Evolutionary conservation across 1,284 basidiomycete genomes (phyloP).

Genomic region (Irpex sp.): DNA sequence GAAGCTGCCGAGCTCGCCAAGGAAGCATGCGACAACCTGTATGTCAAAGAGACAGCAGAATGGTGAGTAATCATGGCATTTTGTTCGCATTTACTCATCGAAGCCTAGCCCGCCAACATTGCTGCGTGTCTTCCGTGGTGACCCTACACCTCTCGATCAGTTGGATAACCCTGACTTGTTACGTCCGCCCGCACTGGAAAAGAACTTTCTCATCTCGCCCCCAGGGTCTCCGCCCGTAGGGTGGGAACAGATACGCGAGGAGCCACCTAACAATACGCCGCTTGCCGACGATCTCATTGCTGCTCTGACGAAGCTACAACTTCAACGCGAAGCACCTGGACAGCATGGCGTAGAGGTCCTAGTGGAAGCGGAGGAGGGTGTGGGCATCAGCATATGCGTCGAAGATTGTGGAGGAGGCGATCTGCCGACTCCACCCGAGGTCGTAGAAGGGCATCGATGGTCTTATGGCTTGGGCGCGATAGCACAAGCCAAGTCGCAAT

Average conservation of each 20-base stretch:
- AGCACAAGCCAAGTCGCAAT: constrained; percentile 38
- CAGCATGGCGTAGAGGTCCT: constrained; percentile 44
- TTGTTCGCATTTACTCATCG: constrained; percentile 3
- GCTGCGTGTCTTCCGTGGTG: constrained; percentile 78
- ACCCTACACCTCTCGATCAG: constrained; percentile 59
- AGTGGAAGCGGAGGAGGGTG: constrained; percentile 58
- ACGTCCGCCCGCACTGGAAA: constrained; percentile 75
- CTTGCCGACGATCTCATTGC: constrained; percentile 88
- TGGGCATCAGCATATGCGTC: constrained; percentile 72
- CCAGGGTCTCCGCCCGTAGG: constrained; percentile 98
- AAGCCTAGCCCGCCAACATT: constrained; percentile 44
- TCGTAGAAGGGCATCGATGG: constrained; percentile 43
- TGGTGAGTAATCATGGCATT: constrained; percentile 38
- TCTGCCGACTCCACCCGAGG: constrained; percentile 24
- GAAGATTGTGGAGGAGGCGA: constrained; percentile 46
- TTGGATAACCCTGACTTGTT: constrained; percentile 59
- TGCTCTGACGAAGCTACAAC: constrained; percentile 65
- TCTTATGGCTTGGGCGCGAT: constrained; percentile 42
- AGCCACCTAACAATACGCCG: constrained; percentile 85
- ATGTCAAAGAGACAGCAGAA: constrained; percentile 46
- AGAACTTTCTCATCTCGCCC: constrained; percentile 97
- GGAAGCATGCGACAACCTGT: constrained; percentile 54
- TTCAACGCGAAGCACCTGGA: constrained; percentile 36
- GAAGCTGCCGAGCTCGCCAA: constrained; percentile 67
- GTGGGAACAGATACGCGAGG: constrained; percentile 92